These are phyloP conservation scores for Alternaria triticimaculans DNA, from an alignment of 2,329 filamentous ascomycete species.

Conservation along the genomic window DNA sequence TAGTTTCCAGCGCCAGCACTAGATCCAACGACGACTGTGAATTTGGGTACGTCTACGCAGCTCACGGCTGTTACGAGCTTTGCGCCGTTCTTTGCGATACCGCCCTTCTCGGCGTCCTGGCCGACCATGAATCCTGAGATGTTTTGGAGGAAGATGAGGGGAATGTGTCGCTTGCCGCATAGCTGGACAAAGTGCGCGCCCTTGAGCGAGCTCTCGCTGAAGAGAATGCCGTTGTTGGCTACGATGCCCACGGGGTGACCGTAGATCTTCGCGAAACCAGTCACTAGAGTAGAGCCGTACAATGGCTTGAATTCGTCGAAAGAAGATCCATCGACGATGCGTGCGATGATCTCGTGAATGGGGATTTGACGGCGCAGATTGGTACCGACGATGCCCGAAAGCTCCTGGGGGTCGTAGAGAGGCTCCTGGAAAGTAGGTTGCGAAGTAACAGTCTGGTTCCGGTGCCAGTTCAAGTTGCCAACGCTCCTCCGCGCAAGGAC, in stretches of 20 bases:
- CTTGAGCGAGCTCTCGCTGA: slow-evolving; percentile 87
- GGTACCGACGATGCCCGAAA: slow-evolving; percentile 86
- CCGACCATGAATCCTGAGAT: slow-evolving; percentile 99
- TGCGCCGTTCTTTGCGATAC: slow-evolving; percentile 96
- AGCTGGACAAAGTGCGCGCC: slow-evolving; percentile 97
- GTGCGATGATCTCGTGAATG: slow-evolving; percentile 88
- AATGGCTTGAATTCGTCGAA: slow-evolving; percentile 95
- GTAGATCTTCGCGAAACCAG: slow-evolving; percentile 86
- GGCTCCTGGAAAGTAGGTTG: slow-evolving; percentile 70
- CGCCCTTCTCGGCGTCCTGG: slow-evolving; percentile 86
- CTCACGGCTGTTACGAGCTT: slow-evolving; percentile 96
- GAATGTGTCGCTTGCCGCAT: slow-evolving; percentile 86
- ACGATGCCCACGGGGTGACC: slow-evolving; percentile 91
- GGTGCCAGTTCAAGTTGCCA: slow-evolving; percentile 87
- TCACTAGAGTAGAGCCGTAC: slow-evolving; percentile 88
- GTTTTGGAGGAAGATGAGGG: slow-evolving; percentile 93
- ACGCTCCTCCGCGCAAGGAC: slow-evolving; percentile 84
- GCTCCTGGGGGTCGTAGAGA: slow-evolving; percentile 77
- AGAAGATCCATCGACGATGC: slow-evolving; percentile 87
- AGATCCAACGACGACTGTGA: slow-evolving; percentile 93
- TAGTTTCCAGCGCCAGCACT: slow-evolving; percentile 96
- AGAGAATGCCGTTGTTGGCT: slow-evolving; percentile 94
- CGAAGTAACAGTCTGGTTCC: slow-evolving; percentile 42
- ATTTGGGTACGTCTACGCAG: slow-evolving; percentile 93
- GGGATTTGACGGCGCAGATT: slow-evolving; percentile 87